phyloP scores from a whole-genome alignment of 192 early-diverging fungal species.

The Coemansia sp. region DNA sequence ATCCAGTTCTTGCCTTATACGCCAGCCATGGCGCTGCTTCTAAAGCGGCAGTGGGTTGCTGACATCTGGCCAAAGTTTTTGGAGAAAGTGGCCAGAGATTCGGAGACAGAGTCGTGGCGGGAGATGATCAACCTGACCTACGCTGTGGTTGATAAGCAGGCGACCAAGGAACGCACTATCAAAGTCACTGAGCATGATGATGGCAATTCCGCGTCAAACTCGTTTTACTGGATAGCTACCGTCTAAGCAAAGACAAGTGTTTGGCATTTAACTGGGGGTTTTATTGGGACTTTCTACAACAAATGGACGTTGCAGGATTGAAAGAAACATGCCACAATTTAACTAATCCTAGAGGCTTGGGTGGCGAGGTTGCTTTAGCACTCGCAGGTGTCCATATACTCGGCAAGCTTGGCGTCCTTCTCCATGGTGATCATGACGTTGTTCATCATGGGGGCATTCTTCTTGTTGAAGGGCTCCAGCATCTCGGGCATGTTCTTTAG shows the following conservation, averaged over 20 bases:
- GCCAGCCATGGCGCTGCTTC: conserved; percentile 36
- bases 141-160: conserved; percentile 47
- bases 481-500: conserved; percentile 1
- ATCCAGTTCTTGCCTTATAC: conserved; percentile 57
- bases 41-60: conserved; percentile 48
- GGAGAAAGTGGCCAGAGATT: conserved; percentile 7
- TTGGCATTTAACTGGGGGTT: background rate
- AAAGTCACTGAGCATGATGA: conserved; percentile 41
- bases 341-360: no score
- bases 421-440: conserved; percentile 7
- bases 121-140: conserved; percentile 50
- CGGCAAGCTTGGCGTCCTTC: background rate
- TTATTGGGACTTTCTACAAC: background rate
- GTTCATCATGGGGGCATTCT: conserved; percentile 16
- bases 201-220: conserved; percentile 56
- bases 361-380: background rate
- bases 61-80: conserved; percentile 37
- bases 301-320: background rate
- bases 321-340: background rate
- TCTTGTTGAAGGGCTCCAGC: conserved; percentile 7
- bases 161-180: conserved; percentile 15
- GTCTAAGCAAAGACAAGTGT: background rate
- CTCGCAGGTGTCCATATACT: conserved; percentile 4
- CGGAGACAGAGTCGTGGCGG: conserved; percentile 32
- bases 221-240: conserved; percentile 56